Evolutionary conservation across 106 monocot genomes (phyloP).

Genomic region (Dioscorea alata): DNA sequence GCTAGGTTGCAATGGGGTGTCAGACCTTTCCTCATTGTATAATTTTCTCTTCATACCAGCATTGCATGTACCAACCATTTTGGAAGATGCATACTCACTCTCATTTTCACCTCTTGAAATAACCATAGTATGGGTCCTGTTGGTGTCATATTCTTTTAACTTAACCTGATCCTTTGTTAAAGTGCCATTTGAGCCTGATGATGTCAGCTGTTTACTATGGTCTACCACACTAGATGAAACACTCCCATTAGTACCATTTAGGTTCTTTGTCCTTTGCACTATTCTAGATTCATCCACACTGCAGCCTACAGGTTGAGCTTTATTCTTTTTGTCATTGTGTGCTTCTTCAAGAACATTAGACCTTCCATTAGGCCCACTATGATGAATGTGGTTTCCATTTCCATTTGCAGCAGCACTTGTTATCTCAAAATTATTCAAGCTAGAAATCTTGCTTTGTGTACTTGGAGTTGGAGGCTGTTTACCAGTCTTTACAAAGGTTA

Average conservation of each 20-base stretch:
- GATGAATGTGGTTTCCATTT: conserved; percentile 30
- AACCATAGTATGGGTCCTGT: not conserved
- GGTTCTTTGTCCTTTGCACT: conserved; percentile 14
- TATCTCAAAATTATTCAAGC: conserved; percentile 30
- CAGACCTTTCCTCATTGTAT: conserved; percentile 7
- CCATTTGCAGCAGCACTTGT: conserved; percentile 39
- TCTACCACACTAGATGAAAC: conserved; percentile 16
- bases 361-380: conserved; percentile 14
- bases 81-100: conserved; percentile 12
- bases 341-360: conserved; percentile 11
- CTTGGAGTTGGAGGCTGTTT: conserved; percentile 24
- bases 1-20: conserved; percentile 5
- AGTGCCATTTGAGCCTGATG: conserved; percentile 23
- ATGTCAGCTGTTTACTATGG: conserved; percentile 1
- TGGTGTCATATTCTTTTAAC: conserved; percentile 5
- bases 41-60: conserved; percentile 29
- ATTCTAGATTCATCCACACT: conserved; percentile 12
- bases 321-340: conserved; percentile 16
- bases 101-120: conserved; percentile 16
- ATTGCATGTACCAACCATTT: not conserved
- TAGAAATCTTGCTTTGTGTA: conserved; percentile 25
- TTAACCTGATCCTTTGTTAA: not conserved
- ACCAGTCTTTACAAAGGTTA: conserved; percentile 34
- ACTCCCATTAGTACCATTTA: conserved; percentile 4
- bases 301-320: not conserved